A percentile compares a stretch with the other conserved stretches of the same genome.
These are phyloP conservation scores for Leccinum griseonigrum DNA, from an alignment of 1,284 basidiomycete species.

Conservation along the genomic window DNA sequence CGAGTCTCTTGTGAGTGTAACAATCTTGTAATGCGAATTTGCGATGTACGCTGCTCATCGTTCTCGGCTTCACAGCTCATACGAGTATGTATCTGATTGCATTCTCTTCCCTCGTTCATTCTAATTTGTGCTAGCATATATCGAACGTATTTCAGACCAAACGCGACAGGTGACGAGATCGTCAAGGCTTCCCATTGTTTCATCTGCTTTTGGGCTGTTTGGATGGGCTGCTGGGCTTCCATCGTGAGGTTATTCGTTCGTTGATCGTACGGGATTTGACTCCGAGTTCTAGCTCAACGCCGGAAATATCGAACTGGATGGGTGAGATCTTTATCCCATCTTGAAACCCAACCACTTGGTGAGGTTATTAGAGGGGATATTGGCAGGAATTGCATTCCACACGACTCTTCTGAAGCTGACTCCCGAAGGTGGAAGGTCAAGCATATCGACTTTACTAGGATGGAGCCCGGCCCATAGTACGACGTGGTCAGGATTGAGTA, in stretches of 20 bases:
- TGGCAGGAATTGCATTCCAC: constrained; percentile 56
- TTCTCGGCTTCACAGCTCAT: constrained; percentile 30
- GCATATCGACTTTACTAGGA: constrained; percentile 80
- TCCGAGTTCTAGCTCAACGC: constrained; percentile 38
- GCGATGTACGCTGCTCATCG: constrained; percentile 4
- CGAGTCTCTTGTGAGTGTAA: constrained; percentile 47
- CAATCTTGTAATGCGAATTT: background rate
- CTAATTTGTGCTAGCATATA: constrained; percentile 35
- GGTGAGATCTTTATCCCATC: constrained; percentile 35
- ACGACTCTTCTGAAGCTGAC: constrained; percentile 62
- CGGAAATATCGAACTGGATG: constrained; percentile 45
- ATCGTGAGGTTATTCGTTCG: constrained; percentile 34
- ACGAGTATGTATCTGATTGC: constrained; percentile 34
- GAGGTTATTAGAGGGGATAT: constrained; percentile 46
- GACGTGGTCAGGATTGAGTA: constrained; percentile 95
- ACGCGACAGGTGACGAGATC: constrained; percentile 48
- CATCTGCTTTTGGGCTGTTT: constrained; percentile 57
- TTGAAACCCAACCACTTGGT: constrained; percentile 63
- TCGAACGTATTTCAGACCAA: constrained; percentile 47
- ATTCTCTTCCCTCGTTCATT: background rate
- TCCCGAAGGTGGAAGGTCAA: constrained; percentile 45
- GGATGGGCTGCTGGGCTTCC: constrained; percentile 56
- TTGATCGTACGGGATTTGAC: constrained; percentile 2
- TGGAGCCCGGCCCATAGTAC: constrained; percentile 68
- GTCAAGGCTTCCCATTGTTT: constrained; percentile 53